phyloP scores from a whole-genome alignment of 352 stramenopile genomes.

The Globisporangium paroecandrum region DNA sequence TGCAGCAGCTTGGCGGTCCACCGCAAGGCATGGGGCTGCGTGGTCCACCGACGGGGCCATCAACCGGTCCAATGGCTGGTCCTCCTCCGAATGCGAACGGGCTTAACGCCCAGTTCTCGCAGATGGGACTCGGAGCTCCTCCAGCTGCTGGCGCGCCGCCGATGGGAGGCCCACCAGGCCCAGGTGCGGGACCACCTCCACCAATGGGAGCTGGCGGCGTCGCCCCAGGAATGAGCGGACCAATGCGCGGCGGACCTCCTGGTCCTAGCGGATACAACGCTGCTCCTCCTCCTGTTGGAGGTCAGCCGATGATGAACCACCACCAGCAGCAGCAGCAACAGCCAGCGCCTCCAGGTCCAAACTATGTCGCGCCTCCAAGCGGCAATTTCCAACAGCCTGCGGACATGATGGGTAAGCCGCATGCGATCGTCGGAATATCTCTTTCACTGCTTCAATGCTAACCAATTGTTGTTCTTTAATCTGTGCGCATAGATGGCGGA shows the following conservation, averaged over 20 bases:
- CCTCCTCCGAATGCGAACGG: slow-evolving; percentile 23
- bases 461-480: not conserved
- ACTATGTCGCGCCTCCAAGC: slow-evolving; percentile 42
- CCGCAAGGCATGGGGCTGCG: slow-evolving; percentile 20
- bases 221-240: slow-evolving; percentile 2
- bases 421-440: not conserved
- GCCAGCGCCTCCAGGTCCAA: slow-evolving; percentile 16
- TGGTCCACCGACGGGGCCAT: slow-evolving; percentile 14
- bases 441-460: not conserved
- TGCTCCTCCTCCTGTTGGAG: not conserved
- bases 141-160: slow-evolving; percentile 19
- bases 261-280: slow-evolving; percentile 11
- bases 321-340: slow-evolving; percentile 28
- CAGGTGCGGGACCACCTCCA: slow-evolving; percentile 16
- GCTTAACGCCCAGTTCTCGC: slow-evolving; percentile 59
- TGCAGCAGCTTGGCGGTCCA: slow-evolving; percentile 9
- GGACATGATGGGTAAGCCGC: slow-evolving; percentile 66
- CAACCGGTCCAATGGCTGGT: slow-evolving; percentile 8
- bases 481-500: slow-evolving; percentile 31
- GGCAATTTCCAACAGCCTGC: slow-evolving; percentile 80
- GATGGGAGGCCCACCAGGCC: slow-evolving; percentile 32
- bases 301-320: slow-evolving; percentile 24
- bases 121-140: slow-evolving; percentile 60
- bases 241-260: slow-evolving; percentile 16
- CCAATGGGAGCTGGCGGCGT: slow-evolving; percentile 19